Percentiles rank a stretch among this genome's conserved stretches.
Conservation (phyloP, 2,329 filamentous ascomycete genomes). For the Cordyceps farinosa region DNA sequence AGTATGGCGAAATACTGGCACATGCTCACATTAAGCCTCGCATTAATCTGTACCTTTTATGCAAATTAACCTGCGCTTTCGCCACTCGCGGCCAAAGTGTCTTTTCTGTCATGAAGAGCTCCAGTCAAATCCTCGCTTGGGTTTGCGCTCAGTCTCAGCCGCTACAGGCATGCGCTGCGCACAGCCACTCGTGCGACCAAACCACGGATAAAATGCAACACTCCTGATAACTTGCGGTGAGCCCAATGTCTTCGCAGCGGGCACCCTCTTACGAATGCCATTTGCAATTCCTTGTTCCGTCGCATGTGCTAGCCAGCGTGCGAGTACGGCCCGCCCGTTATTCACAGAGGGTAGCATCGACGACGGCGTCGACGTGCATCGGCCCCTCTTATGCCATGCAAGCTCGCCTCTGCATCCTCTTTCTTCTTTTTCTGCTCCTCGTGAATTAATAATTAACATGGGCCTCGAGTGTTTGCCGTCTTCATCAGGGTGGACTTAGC, state of each 20-base stretch:
- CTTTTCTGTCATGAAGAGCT: too few species aligned
- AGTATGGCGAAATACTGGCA: background rate
- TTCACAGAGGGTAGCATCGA: background rate
- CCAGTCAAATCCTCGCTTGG: too few species aligned
- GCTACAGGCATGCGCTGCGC: background rate
- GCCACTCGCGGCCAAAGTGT: background rate
- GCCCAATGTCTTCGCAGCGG: background rate
- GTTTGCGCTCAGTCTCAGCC: background rate
- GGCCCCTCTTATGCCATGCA: too few species aligned
- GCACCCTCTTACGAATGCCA: background rate
- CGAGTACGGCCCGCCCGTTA: background rate
- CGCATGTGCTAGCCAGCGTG: background rate
- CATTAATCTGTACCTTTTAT: background rate
- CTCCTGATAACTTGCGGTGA: background rate
- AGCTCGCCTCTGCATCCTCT: background rate
- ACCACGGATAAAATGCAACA: background rate
- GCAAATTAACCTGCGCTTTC: background rate
- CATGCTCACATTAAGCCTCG: background rate
- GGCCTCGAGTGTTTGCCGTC: too few species aligned
- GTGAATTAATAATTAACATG: too few species aligned
- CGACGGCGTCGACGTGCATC: background rate
- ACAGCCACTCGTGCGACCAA: background rate
- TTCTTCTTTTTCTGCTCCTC: background rate
- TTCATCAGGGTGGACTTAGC: background rate
- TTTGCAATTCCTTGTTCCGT: background rate